phyloP scores from a whole-genome alignment of 2,329 filamentous ascomycete genomes.

The Cladophialophora exuberans region DNA sequence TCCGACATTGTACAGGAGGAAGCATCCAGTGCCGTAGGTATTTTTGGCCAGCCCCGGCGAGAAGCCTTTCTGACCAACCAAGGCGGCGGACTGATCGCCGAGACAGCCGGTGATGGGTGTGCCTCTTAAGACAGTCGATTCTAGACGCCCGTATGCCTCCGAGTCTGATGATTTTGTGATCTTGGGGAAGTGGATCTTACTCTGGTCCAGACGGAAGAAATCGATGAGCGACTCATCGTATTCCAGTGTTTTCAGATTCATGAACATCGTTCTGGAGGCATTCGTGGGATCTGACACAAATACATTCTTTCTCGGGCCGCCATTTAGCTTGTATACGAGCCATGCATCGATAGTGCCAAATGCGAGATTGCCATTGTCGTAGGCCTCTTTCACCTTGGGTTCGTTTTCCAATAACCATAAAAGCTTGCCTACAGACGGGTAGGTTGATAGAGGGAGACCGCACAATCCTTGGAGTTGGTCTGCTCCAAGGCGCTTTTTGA shows the following conservation, averaged over 20 bases:
- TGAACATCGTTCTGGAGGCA: slow-evolving; percentile 90
- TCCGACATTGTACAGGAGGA: slow-evolving; percentile 86
- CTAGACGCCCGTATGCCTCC: slow-evolving; percentile 70
- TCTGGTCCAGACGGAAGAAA: slow-evolving; percentile 76
- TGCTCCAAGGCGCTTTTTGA: slow-evolving; percentile 69
- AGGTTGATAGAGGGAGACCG: slow-evolving; percentile 83
- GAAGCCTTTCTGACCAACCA: slow-evolving; percentile 86
- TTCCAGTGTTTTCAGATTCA: slow-evolving; percentile 78
- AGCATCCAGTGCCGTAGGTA: slow-evolving; percentile 88
- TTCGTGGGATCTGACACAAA: slow-evolving; percentile 87
- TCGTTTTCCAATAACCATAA: slow-evolving; percentile 78
- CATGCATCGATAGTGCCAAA: slow-evolving; percentile 90
- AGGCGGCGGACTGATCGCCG: slow-evolving; percentile 84
- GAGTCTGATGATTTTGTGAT: slow-evolving; percentile 80
- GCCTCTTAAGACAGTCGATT: slow-evolving; percentile 67
- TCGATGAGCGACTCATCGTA: slow-evolving; percentile 77
- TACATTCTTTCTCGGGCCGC: slow-evolving; percentile 65
- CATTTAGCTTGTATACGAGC: slow-evolving; percentile 81
- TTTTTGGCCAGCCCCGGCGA: slow-evolving; percentile 82
- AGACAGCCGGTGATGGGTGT: slow-evolving; percentile 77
- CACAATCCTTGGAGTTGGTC: slow-evolving; percentile 71
- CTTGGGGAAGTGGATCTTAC: slow-evolving; percentile 73
- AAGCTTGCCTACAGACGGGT: slow-evolving; percentile 83
- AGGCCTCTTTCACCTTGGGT: slow-evolving; percentile 71
- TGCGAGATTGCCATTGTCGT: slow-evolving; percentile 73